These are phyloP conservation scores for Bathelium albidoporum DNA, from an alignment of 495 filamentous ascomycete genomes.

Conservation along the genomic window DNA sequence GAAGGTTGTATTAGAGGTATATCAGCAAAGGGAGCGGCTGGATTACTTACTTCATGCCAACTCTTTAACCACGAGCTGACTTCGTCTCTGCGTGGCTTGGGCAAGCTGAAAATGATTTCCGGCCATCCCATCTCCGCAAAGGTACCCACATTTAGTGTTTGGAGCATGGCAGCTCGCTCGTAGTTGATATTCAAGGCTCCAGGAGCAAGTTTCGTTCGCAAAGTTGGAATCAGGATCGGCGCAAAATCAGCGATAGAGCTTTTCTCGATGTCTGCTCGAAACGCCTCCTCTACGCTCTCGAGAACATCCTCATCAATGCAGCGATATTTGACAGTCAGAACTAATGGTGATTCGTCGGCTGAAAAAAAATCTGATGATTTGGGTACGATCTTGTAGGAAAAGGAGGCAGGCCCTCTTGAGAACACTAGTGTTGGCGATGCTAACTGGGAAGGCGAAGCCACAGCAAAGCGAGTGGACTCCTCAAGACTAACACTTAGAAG, in stretches of 20 bases:
- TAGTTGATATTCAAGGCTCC: slow-evolving; percentile 8
- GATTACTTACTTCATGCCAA: slow-evolving; percentile 27
- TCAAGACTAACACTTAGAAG: slow-evolving; percentile 61
- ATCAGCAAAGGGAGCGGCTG: background rate
- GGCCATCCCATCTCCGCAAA: slow-evolving; percentile 29
- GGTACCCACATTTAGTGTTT: slow-evolving; percentile 17
- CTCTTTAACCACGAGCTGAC: slow-evolving; percentile 23
- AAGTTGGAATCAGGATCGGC: slow-evolving; percentile 35
- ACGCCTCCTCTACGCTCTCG: slow-evolving; percentile 34
- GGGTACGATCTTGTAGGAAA: slow-evolving; percentile 66
- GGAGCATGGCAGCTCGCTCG: slow-evolving; percentile 21
- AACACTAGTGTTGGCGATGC: slow-evolving; percentile 53
- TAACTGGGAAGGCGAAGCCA: slow-evolving; percentile 45
- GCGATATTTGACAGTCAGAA: slow-evolving; percentile 65
- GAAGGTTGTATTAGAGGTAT: background rate
- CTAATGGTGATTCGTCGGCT: slow-evolving; percentile 37
- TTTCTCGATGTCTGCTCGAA: slow-evolving; percentile 33
- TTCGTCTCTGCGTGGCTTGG: slow-evolving; percentile 13
- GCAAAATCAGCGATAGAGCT: slow-evolving; percentile 39
- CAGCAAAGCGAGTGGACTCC: slow-evolving; percentile 56
- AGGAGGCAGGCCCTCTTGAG: slow-evolving; percentile 65
- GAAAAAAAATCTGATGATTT: slow-evolving; percentile 14
- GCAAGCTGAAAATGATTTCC: slow-evolving; percentile 23
- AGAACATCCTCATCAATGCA: slow-evolving; percentile 58
- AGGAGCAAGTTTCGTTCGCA: slow-evolving; percentile 17